Evolutionary conservation across 2,329 filamentous ascomycete species (phyloP).

Genomic region (Sporothrix brunneoviolacea): DNA sequence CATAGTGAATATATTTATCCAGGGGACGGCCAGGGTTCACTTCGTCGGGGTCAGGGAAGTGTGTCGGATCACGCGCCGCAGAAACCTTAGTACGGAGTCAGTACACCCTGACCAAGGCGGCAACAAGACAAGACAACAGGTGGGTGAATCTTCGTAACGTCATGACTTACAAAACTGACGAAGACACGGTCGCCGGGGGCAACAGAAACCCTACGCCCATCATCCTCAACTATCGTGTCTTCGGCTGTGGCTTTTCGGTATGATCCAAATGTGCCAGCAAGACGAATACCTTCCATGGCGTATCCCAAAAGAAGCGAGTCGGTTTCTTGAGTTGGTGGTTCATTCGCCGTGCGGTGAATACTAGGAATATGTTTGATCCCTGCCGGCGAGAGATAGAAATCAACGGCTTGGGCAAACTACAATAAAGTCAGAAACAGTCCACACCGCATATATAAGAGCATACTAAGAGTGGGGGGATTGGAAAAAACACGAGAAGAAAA

Average conservation of each 20-base stretch:
- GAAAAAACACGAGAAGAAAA: neutral
- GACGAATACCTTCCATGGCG: conserved; percentile 63
- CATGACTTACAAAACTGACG: conserved; percentile 49
- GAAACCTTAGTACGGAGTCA: conserved; percentile 24
- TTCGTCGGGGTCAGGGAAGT: conserved; percentile 55
- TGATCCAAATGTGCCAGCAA: conserved; percentile 56
- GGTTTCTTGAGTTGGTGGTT: conserved; percentile 47
- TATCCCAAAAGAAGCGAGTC: conserved; percentile 63
- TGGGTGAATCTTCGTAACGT: too few species aligned
- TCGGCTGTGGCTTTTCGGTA: conserved; percentile 48
- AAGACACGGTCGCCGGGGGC: conserved; percentile 54
- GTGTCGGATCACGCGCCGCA: conserved; percentile 47
- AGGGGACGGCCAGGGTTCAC: conserved; percentile 59
- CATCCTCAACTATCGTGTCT: conserved; percentile 43
- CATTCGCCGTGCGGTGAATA: conserved; percentile 52
- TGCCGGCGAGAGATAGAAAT: conserved; percentile 60
- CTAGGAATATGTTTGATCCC: conserved; percentile 51
- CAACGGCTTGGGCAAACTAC: conserved; percentile 64
- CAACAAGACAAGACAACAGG: too few species aligned
- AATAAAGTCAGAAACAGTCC: neutral
- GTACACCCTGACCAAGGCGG: too few species aligned
- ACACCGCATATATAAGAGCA: neutral
- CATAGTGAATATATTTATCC: conserved; percentile 58
- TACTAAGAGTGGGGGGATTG: too few species aligned
- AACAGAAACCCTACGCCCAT: conserved; percentile 44